A percentile compares a stretch with the other conserved stretches of the same genome.
These are phyloP conservation scores for Cryphonectria naterciae DNA, from an alignment of 2,329 filamentous ascomycete genomes.

Conservation along the genomic window DNA sequence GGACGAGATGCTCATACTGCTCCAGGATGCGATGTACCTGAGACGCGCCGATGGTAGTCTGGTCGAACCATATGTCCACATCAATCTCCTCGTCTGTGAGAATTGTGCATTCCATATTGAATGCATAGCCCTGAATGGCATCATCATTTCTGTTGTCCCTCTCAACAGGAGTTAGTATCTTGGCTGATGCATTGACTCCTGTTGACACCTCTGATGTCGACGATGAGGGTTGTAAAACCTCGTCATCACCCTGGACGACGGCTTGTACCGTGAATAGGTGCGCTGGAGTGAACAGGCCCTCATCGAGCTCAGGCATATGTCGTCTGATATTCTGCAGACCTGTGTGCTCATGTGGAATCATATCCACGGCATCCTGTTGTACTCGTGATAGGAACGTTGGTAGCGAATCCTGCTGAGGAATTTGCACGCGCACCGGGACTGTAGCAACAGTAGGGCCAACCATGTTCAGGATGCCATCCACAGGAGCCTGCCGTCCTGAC, in stretches of 20 bases:
- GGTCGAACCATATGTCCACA: background rate
- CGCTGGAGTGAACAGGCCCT: background rate
- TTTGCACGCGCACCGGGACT: slow-evolving; percentile 56
- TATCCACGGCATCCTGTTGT: slow-evolving; percentile 56
- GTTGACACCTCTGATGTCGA: background rate
- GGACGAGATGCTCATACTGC: background rate
- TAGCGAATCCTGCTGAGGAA: slow-evolving; percentile 48
- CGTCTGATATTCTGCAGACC: slow-evolving; percentile 64
- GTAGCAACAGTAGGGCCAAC: slow-evolving; percentile 54
- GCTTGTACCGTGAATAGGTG: slow-evolving; percentile 33
- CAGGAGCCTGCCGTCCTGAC: slow-evolving; percentile 18
- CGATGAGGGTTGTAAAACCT: slow-evolving; percentile 33
- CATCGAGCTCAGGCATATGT: slow-evolving; percentile 53
- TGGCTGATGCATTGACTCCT: slow-evolving; percentile 39
- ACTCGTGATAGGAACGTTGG: slow-evolving; percentile 50
- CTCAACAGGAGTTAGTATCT: background rate
- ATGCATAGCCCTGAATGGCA: slow-evolving; percentile 12
- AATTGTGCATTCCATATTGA: slow-evolving; percentile 14
- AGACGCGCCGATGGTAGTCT: background rate
- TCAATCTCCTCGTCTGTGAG: background rate
- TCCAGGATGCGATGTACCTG: slow-evolving; percentile 1
- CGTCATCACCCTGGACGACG: slow-evolving; percentile 4
- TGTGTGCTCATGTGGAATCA: slow-evolving; percentile 68
- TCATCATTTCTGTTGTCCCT: background rate
- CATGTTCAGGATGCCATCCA: slow-evolving; percentile 20